phyloP scores from a whole-genome alignment of 2,329 filamentous ascomycete species.

The Alternaria viburni region DNA sequence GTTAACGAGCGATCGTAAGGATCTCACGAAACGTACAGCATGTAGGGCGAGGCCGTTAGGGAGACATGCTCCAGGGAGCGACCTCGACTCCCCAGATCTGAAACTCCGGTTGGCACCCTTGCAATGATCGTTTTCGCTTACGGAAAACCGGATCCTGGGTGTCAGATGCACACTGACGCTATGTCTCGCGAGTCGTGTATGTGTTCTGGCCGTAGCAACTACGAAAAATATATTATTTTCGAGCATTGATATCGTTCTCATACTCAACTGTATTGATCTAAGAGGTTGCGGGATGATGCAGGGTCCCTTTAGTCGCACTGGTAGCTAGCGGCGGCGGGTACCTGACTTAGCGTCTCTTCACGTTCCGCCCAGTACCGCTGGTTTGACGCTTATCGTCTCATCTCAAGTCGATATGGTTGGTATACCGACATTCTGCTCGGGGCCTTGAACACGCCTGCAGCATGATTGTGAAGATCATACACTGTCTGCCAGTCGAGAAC shows the following conservation, averaged over 20 bases:
- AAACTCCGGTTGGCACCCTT: slow-evolving; percentile 11
- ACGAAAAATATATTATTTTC: not conserved
- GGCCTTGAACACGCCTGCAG: not conserved
- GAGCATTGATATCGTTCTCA: not conserved
- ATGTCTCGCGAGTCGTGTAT: not conserved
- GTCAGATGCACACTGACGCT: slow-evolving; percentile 20
- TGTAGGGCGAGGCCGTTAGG: not conserved
- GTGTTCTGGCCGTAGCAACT: not conserved
- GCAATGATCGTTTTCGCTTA: slow-evolving; percentile 21
- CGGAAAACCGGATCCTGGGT: slow-evolving; percentile 7
- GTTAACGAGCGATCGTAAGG: not conserved
- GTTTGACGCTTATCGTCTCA: not conserved
- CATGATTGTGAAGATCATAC: not conserved
- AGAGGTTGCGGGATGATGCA: not conserved
- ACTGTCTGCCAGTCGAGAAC: not conserved
- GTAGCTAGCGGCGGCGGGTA: not conserved
- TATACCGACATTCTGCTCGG: not conserved
- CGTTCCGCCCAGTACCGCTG: not conserved
- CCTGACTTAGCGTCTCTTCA: not conserved
- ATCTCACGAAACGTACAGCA: slow-evolving; percentile 1
- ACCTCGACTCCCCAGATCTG: slow-evolving; percentile 3
- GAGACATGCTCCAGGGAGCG: slow-evolving; percentile 1
- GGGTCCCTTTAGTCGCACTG: not conserved
- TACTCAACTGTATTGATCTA: not conserved
- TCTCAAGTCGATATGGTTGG: not conserved